phyloP scores from a whole-genome alignment of 176 grass and related monocot genomes.

The Carex scoparia region DNA sequence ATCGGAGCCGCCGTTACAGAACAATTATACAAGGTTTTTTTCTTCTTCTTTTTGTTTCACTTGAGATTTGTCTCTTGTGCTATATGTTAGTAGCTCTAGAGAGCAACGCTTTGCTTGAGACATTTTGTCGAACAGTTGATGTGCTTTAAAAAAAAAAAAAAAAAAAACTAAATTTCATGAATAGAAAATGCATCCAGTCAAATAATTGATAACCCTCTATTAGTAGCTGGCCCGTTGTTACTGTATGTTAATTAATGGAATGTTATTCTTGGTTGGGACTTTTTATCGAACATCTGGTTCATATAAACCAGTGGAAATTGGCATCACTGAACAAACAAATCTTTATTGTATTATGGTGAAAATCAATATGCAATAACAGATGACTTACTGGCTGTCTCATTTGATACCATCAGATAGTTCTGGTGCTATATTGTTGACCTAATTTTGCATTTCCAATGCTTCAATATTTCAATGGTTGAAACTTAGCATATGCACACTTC shows the following conservation, averaged over 20 bases:
- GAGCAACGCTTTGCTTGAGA: not conserved
- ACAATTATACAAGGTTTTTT: slow-evolving; percentile 76
- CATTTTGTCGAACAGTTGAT: slow-evolving; percentile 22
- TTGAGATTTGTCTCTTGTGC: not conserved
- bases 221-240: not conserved
- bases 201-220: no score
- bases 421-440: not conserved
- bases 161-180: not conserved
- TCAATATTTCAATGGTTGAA: not conserved
- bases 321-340: not conserved
- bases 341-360: not conserved
- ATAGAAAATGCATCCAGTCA: not conserved
- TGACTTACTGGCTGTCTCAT: not conserved
- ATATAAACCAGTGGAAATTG: not conserved
- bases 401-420: not conserved
- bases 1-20: slow-evolving; percentile 73
- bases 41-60: not conserved
- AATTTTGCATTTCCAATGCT: not conserved
- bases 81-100: not conserved
- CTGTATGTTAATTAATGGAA: not conserved
- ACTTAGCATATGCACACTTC: not conserved
- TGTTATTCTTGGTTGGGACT: not conserved
- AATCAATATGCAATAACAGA: not conserved
- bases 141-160: not conserved
- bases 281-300: not conserved